A percentile compares a stretch with the other conserved stretches of the same genome.
These are phyloP conservation scores for Prillingera fragicola DNA, from an alignment of 1,284 basidiomycete species.

Conservation along the genomic window DNA sequence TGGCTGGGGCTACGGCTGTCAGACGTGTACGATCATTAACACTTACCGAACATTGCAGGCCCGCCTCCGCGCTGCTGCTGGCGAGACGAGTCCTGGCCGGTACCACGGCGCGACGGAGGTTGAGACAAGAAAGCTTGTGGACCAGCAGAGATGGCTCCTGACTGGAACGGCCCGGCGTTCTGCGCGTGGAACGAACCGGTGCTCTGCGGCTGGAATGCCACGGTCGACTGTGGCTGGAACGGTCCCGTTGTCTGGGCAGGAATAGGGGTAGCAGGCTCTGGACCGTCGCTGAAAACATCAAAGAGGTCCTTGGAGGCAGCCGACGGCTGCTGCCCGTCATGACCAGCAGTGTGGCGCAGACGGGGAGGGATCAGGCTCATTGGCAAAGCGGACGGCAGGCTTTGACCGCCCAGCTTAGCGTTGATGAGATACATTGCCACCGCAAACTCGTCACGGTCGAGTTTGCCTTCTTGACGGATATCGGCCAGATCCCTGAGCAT, in stretches of 20 bases:
- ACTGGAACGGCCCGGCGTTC: too few species aligned
- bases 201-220: too few species aligned
- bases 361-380: constrained; percentile 69
- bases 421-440: constrained; percentile 95
- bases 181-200: too few species aligned
- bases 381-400: constrained; percentile 69
- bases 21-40: not conserved
- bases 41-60: constrained; percentile 11
- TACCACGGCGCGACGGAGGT: constrained; percentile 17
- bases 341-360: constrained; percentile 27
- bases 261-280: constrained; percentile 25
- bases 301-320: constrained; percentile 45
- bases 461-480: constrained; percentile 76
- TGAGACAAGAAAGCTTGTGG: constrained; percentile 25
- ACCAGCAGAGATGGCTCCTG: too few species aligned
- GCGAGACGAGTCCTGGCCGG: not conserved
- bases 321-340: constrained; percentile 6
- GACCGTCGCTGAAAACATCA: constrained; percentile 43
- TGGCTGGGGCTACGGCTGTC: not conserved
- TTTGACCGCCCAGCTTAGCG: constrained; percentile 74
- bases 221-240: too few species aligned
- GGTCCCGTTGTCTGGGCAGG: not conserved
- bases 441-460: constrained; percentile 91
- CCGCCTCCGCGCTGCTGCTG: not conserved
- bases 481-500: constrained; percentile 82